Evolutionary conservation across 163 green algal species (phyloP).

Genomic region (Coccomyxa subellipsoidea): DNA sequence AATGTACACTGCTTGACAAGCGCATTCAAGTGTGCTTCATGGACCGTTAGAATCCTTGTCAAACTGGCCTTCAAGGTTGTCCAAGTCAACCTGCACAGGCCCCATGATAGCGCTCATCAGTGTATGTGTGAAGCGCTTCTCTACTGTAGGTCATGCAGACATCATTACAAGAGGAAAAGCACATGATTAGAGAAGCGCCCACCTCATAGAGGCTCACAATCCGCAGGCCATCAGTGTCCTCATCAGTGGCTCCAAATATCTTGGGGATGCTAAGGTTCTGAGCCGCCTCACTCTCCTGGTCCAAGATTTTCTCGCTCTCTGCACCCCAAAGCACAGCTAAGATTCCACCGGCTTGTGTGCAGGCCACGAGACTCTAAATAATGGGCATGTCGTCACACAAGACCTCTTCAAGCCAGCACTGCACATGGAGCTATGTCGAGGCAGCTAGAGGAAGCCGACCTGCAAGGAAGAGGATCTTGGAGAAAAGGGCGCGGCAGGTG

Average conservation of each 20-base stretch:
- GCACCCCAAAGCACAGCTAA: not conserved
- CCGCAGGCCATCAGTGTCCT: slow-evolving; percentile 62
- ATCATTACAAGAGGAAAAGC: no score
- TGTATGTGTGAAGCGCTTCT: no score
- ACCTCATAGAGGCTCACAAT: slow-evolving; percentile 62
- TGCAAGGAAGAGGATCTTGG: slow-evolving; percentile 80
- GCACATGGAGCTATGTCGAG: no score
- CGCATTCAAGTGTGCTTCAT: not conserved
- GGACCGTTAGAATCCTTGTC: not conserved
- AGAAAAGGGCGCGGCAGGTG: slow-evolving; percentile 62
- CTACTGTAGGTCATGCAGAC: no score
- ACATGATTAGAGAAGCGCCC: not conserved
- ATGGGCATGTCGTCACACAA: no score
- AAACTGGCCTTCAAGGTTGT: slow-evolving; percentile 16
- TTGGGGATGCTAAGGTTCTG: slow-evolving; percentile 25
- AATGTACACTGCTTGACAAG: no score
- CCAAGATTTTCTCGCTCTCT: slow-evolving; percentile 28
- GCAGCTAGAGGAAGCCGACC: not conserved
- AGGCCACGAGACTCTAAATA: not conserved
- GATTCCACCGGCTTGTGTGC: not conserved
- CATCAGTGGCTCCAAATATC: slow-evolving; percentile 74
- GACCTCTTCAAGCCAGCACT: no score
- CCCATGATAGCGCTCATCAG: no score
- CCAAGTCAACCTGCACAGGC: slow-evolving; percentile 12
- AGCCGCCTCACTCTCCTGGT: slow-evolving; percentile 17